Evolutionary conservation across 192 early-diverging fungal species (phyloP), one percentile per base, ranked within the genome.

Genomic region (Lobosporangium transversale): DNA sequence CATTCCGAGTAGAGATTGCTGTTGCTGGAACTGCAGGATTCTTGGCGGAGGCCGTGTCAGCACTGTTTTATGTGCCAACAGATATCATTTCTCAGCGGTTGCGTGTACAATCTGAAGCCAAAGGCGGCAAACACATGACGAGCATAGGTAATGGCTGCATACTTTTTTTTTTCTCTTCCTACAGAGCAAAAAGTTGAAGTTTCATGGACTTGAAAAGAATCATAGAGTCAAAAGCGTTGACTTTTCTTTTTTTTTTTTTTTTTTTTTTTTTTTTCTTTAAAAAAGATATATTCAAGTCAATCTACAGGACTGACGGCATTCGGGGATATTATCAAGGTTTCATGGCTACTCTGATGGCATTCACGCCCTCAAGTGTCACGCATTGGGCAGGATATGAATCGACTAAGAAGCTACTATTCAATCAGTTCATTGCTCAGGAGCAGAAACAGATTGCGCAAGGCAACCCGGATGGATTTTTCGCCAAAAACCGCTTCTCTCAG

Each of bases 21-120:
- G 71, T 75, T 9, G 71, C 71, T 15, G 71, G 71, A 43, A 64
- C 71, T 24, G 71, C 71, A 32, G 71, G 71, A 55, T 75, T 75
- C 37, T 33, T 75, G 43, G 71, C 71, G 14, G 71, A 75, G 44
- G 58, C 63, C 14, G 27, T 75, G 7, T 66, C 71, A 6, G 71
- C 71, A 2, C n/a, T 29, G 31, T 31, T 75, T 0, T 75, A 75
- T 42, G 71, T 75, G 27, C 71, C 71, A 24, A 75, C 71, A 26
- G 71, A 75, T n/a, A 75, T 75, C 35, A 66, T 75, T 23, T 75
- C 71, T 0, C 71, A 75, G 27, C 62, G 71, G 43, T 21, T 75
- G 21, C 71, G 71, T 43, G 63, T 75, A 24, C 71, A 75, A 29
- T 59, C 71, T n/a, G 71, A 75, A 61, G 42, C 50, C 21, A 75